Evolutionary conservation across 2,329 filamentous ascomycete species (phyloP), one percentile per base, ranked within the genome.

Genomic region (Cladosporium austrohemisphaericum): DNA sequence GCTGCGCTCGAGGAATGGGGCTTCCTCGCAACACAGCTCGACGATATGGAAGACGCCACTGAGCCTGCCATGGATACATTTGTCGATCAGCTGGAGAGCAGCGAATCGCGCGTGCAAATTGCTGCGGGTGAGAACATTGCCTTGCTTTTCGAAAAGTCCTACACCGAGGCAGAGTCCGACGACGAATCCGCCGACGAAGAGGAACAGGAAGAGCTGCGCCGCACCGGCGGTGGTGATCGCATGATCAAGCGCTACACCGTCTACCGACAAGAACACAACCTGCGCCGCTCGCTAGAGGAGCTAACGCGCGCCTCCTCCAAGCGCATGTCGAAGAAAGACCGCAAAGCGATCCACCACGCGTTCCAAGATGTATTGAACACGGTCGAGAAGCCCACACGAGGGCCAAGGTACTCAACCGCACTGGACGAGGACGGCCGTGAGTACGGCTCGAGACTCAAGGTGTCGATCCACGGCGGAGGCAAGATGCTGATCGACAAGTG

Each of bases 51-150:
- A 57, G 77, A 79, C 13, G 76, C 83, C 52, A 88, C 85, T 25
- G 83, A 88, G 55, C 71, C 80, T 22, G 85, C 87, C 13, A 79
- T 93, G 59, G 86, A 93, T 46, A 83, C 85, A 2, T 89, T 95
- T 58, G 83, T 88, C 33, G 89, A 95, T 40, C 90, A 95, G 67
- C 83, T 95, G 14, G 83, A 91, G 52, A 89, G 86, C 64, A 76
- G 76, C 25, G 83, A 89, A 51, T 73, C 82, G 1, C 73, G 78
- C 7, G 86, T 95, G 1, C 88, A 93, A 61, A 81, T 88, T 37
- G 81, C 85, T 3, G 85, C 88, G 0, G 88, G 85, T 3, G 80
- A 85, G 61, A 88, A 88, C 65, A 90, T 95, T 52, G 89, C 89
- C 1, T 74, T 94, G 8, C 74, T 95, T 9, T 92, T 88, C 60